Evolutionary conservation across 108 stramenopile genomes (phyloP), one percentile per base, ranked within the genome.

Genomic region (Chaetoceros tenuissimus): DNA sequence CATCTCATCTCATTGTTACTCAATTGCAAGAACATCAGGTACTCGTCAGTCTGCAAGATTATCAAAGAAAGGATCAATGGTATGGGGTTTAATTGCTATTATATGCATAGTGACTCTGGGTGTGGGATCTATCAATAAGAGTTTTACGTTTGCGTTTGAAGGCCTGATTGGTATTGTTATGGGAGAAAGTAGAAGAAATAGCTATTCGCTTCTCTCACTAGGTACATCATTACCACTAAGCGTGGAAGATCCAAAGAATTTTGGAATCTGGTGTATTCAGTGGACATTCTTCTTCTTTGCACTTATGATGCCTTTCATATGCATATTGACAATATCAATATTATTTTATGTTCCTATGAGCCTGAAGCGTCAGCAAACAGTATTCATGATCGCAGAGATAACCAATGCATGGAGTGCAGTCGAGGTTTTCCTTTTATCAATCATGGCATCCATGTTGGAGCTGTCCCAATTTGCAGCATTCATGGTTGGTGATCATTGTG

Each of bases 361-460:
- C 19, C 47, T 78, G 27, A 49, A 46, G 28, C 51, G 28, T 2
- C 90, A 92, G 53, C 65, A 86, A 28, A 62, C 73, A 27, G 60
- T 85, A 8, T 73, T 87, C 21, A 48, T 84, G 26, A 31, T 87
- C 46, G 86, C 82, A 24, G 94, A 95, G 63, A 72, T 95, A 17
- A 60, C 81, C 21, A 94, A 87, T 50, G 88, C 87, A 18, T 96
- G 94, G 94, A 79, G 80, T 44, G 92, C 92, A 2, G 68, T 94
- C 25, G 94, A 96, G 57, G 94, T 96, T 3, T 96, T 96, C 62
- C 62, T 83, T 0, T 63, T 96, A 8, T 74, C 79, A 34, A 81
- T 89, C 31, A 56, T 83, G 17, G 92, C 82, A 3, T 81, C 90
- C 0, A 49, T 96, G 40, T 50, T 89, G 24, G 79, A 95, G 55